Evolutionary conservation across 257 asterid species (phyloP).

Genomic region (Nicotiana tomentosiformis): DNA sequence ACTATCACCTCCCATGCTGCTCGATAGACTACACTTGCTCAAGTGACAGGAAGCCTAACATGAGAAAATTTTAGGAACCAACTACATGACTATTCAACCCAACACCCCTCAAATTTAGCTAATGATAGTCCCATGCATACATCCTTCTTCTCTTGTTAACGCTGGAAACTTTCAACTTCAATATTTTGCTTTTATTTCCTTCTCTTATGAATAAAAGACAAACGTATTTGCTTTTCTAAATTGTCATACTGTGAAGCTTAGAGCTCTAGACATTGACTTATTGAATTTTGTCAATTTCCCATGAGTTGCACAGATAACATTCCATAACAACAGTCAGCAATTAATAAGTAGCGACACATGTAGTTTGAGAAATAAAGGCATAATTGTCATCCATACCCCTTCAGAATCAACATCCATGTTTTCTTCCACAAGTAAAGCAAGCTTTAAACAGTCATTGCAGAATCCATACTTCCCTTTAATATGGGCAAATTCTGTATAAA

Average conservation of each 20-base stretch:
- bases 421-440: conserved; percentile 65
- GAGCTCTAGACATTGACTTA: no score
- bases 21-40: background rate
- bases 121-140: background rate
- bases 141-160: background rate
- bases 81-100: background rate
- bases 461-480: conserved; percentile 63
- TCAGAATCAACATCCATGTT: conserved; percentile 49
- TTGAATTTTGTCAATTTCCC: background rate
- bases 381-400: conserved; percentile 52
- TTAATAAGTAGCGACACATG: background rate
- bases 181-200: background rate
- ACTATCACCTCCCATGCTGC: background rate
- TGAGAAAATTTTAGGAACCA: background rate
- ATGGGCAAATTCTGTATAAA: conserved; percentile 21
- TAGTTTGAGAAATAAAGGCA: background rate
- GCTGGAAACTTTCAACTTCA: background rate
- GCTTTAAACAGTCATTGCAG: conserved; percentile 55
- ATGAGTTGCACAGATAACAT: background rate
- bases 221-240: no score
- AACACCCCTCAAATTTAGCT: background rate
- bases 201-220: background rate
- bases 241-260: background rate
- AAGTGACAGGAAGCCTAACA: background rate
- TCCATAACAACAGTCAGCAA: background rate